Evolutionary conservation across 2,329 filamentous ascomycete genomes (phyloP).

Genomic region (Akanthomyces dipterigenus): DNA sequence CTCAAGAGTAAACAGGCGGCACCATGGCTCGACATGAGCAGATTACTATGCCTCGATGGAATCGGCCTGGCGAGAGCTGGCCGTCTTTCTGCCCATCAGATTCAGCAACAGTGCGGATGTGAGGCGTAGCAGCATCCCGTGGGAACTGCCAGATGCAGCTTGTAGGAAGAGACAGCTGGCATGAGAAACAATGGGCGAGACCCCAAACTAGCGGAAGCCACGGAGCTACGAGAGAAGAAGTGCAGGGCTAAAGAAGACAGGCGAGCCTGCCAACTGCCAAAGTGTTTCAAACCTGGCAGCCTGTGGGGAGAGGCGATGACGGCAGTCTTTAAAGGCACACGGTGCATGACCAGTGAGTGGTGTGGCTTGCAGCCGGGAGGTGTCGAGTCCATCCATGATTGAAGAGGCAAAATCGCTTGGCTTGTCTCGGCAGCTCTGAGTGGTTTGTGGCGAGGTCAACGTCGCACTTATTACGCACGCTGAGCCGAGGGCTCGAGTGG

Average conservation of each 20-base stretch:
- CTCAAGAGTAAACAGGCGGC: conserved; percentile 1
- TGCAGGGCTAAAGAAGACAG: background rate
- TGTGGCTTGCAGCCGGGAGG: conserved; percentile 1
- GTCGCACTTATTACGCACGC: background rate
- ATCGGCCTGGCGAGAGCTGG: background rate
- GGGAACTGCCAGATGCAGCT: background rate
- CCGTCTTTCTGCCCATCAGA: too few species aligned
- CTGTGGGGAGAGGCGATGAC: background rate
- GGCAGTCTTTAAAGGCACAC: background rate
- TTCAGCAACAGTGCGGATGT: background rate
- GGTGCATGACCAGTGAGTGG: background rate
- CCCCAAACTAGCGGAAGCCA: background rate
- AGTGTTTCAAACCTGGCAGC: conserved; percentile 7
- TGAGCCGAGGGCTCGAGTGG: background rate
- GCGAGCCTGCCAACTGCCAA: background rate
- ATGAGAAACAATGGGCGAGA: background rate
- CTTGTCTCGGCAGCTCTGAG: background rate
- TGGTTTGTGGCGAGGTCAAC: background rate
- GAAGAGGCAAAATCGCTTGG: background rate
- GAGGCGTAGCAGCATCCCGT: background rate
- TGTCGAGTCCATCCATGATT: background rate
- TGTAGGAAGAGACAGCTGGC: background rate
- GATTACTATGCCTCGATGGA: background rate
- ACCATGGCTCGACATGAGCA: background rate
- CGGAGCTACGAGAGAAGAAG: background rate